Evolutionary conservation across 805 yeast genomes (phyloP), one percentile per base, ranked within the genome.

Genomic region (Candida koratica): DNA sequence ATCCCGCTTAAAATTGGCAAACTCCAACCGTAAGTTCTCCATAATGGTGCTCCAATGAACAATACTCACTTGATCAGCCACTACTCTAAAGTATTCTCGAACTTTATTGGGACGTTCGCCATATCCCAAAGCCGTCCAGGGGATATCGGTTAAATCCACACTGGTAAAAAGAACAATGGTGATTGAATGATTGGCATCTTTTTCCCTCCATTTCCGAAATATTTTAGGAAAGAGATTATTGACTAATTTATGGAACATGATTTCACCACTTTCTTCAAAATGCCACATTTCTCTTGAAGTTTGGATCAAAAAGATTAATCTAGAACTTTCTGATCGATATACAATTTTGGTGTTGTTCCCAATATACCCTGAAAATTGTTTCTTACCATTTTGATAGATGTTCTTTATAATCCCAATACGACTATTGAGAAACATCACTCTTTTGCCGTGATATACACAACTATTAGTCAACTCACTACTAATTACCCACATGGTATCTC

Each of bases 201-300:
- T 72, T 22, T 81, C 81, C 44, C 87, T 74, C 97, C 97, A 93
- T 41, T 81, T 73, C 47, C 80, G 80, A 56, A 93, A 87, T 24
- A 90, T 81, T 41, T 81, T 82, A 0, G 99, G 99, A 37, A 93
- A 79, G 34, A 90, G 67, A n/a, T 94, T 84, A 55, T 90, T 89
- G 30, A 93, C 87, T 48, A 93, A 76, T 58, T 88, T 86, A 56
- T 89, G 90, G 56, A 90, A 90, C 75, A 87, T 76, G 36, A 89
- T 84, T 52, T 90, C 97, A 2, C 98, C 98, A 46, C 84, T 84
- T 52, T 89, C 96, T 58, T 93, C 97, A 58, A 93, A 93, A 56
- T 88, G 87, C 94, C 97, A 93, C 97, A 93, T 93, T 52, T 93
- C 99, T 25, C 83, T 74, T 1, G 97, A 84, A 43, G 89, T 77